These are phyloP conservation scores for Neurospora sp. DNA, from an alignment of 2,329 filamentous ascomycete genomes.

Conservation along the genomic window DNA sequence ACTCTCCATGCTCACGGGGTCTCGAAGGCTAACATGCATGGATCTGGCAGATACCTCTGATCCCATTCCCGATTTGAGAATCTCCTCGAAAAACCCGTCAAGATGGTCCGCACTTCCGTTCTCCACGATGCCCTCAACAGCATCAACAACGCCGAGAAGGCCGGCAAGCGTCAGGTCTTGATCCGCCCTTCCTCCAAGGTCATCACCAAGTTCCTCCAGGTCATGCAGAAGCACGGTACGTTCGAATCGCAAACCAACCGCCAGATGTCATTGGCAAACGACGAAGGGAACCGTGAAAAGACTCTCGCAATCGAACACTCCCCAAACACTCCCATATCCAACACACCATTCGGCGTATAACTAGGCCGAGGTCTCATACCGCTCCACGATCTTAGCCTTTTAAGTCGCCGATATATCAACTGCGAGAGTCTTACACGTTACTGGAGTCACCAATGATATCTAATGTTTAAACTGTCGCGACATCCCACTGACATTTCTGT, in stretches of 20 bases:
- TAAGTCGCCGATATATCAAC: slow-evolving; percentile 98
- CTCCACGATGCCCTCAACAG: slow-evolving; percentile 98
- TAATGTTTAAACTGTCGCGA: slow-evolving; percentile 93
- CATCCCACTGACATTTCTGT: slow-evolving; percentile 52
- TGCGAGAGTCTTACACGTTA: slow-evolving; percentile 97
- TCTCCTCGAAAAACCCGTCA: slow-evolving; percentile 60
- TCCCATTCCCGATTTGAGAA: slow-evolving; percentile 64
- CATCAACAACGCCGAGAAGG: slow-evolving; percentile 99
- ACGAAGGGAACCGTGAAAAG: slow-evolving; percentile 3
- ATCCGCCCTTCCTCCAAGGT: slow-evolving; percentile 99
- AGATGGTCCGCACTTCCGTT: slow-evolving; percentile 98
- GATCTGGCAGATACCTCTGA: slow-evolving; percentile 53
- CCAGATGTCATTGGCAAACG: background rate
- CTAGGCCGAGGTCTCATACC: slow-evolving; percentile 87
- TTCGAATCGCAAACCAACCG: slow-evolving; percentile 21
- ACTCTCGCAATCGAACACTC: slow-evolving; percentile 9
- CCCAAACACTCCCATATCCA: slow-evolving; percentile 12
- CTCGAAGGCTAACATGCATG: slow-evolving; percentile 50
- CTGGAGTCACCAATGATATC: slow-evolving; percentile 68
- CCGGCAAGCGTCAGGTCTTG: slow-evolving; percentile 97
- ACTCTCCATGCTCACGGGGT: slow-evolving; percentile 58
- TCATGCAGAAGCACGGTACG: slow-evolving; percentile 99
- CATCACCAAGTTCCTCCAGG: slow-evolving; percentile 97
- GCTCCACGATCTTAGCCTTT: slow-evolving; percentile 85
- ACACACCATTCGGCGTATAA: slow-evolving; percentile 81